A percentile compares a stretch with the other conserved stretches of the same genome.
These are phyloP conservation scores for Lactifluus hygrophoroides DNA, from an alignment of 768 basidiomycete species.

Conservation along the genomic window DNA sequence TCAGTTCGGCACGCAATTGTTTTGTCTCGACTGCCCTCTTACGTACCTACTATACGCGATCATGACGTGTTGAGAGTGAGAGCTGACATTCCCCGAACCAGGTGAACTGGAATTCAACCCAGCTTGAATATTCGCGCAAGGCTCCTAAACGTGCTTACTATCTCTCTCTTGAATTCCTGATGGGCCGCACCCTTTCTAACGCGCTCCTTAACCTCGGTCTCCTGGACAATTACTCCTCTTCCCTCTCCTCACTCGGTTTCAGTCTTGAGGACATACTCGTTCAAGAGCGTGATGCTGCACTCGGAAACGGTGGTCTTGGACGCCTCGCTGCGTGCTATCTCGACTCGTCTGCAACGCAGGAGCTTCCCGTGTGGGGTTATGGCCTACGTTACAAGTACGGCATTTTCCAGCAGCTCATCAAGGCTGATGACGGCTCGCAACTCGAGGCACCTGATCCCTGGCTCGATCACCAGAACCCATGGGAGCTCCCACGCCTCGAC, in stretches of 20 bases:
- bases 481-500: conserved; percentile 83
- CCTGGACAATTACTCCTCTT: conserved; percentile 62
- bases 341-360: conserved; percentile 83
- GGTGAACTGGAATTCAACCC: conserved; percentile 84
- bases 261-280: conserved; percentile 80
- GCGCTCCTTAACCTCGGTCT: conserved; percentile 84
- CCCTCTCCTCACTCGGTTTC: conserved; percentile 77
- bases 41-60: neutral
- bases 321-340: conserved; percentile 97
- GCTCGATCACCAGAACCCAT: conserved; percentile 81
- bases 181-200: conserved; percentile 72
- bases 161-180: conserved; percentile 88
- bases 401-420: conserved; percentile 92
- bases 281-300: conserved; percentile 85
- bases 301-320: conserved; percentile 94
- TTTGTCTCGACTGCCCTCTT: neutral
- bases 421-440: conserved; percentile 65
- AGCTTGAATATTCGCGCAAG: conserved; percentile 69
- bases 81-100: conserved; percentile 22
- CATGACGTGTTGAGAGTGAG: neutral
- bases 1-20: neutral
- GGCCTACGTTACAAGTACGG: conserved; percentile 90
- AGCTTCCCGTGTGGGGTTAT: conserved; percentile 94
- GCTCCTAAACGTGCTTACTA: conserved; percentile 90
- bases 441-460: conserved; percentile 91